phyloP scores from a whole-genome alignment of 106 monocot species.

The Acorus gramineus region DNA sequence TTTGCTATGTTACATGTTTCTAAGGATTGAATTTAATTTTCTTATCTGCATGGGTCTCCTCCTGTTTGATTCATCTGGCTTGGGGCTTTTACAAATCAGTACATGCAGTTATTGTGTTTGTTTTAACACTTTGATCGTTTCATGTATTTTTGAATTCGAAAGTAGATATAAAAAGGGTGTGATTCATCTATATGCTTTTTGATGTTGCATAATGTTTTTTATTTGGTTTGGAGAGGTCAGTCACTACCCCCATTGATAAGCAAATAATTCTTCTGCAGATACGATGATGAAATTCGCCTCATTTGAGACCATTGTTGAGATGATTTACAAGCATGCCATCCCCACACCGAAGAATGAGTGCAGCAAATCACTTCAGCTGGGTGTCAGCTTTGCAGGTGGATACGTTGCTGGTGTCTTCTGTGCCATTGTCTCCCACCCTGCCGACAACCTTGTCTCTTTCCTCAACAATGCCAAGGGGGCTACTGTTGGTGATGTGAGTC shows the following conservation, averaged over 20 bases:
- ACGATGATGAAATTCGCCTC: slow-evolving; percentile 89
- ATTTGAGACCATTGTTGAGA: slow-evolving; percentile 75
- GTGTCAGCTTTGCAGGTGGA: slow-evolving; percentile 72
- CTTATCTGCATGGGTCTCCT: no score
- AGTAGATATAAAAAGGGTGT: no score
- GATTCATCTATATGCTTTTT: no score
- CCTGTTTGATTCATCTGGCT: no score
- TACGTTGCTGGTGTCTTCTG: slow-evolving; percentile 75
- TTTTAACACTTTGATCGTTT: no score
- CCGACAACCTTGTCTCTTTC: slow-evolving; percentile 75
- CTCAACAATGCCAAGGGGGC: slow-evolving; percentile 78
- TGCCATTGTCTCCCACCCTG: slow-evolving; percentile 66
- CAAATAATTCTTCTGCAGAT: slow-evolving; percentile 26
- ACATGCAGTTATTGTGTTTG: no score
- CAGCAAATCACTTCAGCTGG: slow-evolving; percentile 62
- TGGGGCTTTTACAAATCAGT: no score
- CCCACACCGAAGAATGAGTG: slow-evolving; percentile 68
- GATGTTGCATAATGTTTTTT: no score
- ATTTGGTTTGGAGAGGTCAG: no score
- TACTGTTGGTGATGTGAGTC: slow-evolving; percentile 58
- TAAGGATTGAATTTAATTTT: no score
- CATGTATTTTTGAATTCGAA: no score
- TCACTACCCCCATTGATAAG: slow-evolving; percentile 5
- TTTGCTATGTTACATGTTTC: no score
- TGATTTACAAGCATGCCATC: slow-evolving; percentile 59